Base-by-base conservation (phyloP, 441 rosid genomes). In the Arabidopsis lyrata region DNA sequence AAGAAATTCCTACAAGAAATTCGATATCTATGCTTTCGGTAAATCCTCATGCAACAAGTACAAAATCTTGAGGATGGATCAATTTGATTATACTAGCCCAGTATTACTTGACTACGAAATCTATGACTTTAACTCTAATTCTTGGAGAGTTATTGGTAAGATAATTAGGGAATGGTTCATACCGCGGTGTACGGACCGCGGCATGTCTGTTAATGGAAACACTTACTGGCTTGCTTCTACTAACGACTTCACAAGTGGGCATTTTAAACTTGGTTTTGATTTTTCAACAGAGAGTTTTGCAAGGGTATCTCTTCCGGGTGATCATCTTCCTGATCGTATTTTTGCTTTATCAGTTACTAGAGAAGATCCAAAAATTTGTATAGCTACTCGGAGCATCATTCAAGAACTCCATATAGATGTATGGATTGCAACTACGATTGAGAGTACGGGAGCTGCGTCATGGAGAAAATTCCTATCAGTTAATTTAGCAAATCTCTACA, bases 391-490 rank as follows among this genome's bases (percentile, higher is more conserved):
- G 8, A 4, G 5, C 27, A 29, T 29, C 31, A 29, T 29, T 29
- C 31, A 29, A 4, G 31, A 29, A 29, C 31, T 29, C 31, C 31
- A 29, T 29, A 29, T 29, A 29, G 44, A 64, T 48, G 31, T 64
- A 18, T 64, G 45, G 44, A 18, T 64, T 10, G 45, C 13, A 48
- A 64, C 44, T 34, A 64, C 49, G 57, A 12, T 48, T 32, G 55
- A 34, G 55, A 12, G 57, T 47, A 47, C 11, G 4, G 12, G 31
- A 63, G 55, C 22, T 12, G 6, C 27, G 16, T 15, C 31, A 16
- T 45, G 68, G 68, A 47, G 42, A 41, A 64, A 64, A 29, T 22
- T 63, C 8, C 41, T 45, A 45, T 29, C 42, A 45, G 15, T 63
- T 22, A 4, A 32, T 1, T 8, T 20, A 6, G 42, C 6, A 2